A percentile compares a stretch with the other conserved stretches of the same genome.
Conservation (phyloP, 345 rosid species). For the Eutrema heterophyllum region DNA sequence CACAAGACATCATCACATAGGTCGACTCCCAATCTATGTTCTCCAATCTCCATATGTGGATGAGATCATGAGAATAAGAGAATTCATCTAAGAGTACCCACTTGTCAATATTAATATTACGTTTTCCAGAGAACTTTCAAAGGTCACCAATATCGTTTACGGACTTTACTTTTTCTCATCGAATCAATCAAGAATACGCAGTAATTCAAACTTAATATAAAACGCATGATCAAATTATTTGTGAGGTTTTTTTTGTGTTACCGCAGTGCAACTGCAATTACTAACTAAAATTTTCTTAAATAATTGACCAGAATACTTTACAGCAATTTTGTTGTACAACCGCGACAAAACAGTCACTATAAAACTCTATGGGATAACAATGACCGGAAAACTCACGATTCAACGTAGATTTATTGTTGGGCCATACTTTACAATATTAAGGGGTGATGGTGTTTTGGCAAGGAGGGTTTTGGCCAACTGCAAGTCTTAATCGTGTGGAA, state of each 20-base stretch:
- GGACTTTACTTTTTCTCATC: not conserved
- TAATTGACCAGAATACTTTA: not conserved
- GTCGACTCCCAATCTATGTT: not conserved
- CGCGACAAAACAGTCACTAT: slow-evolving; percentile 20
- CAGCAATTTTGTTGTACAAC: not conserved
- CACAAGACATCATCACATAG: not conserved
- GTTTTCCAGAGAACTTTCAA: not conserved
- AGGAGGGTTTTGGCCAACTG: not conserved
- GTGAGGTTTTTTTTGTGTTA: not conserved
- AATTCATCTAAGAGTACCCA: not conserved
- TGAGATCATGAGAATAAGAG: not conserved
- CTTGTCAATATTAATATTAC: not conserved
- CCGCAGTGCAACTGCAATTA: not conserved
- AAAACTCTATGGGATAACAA: not conserved
- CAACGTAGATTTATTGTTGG: slow-evolving; percentile 6
- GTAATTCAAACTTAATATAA: not conserved
- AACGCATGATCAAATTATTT: not conserved
- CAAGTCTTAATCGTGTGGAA: slow-evolving; percentile 4
- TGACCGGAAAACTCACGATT: slow-evolving; percentile 12
- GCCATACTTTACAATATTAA: not conserved
- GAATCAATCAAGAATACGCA: not conserved
- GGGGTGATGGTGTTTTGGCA: slow-evolving; percentile 14
- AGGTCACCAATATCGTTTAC: not conserved
- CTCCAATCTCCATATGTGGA: not conserved
- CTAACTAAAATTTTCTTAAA: not conserved